These are phyloP conservation scores for Allium sativum DNA, from an alignment of 106 monocot species.

Conservation along the genomic window DNA sequence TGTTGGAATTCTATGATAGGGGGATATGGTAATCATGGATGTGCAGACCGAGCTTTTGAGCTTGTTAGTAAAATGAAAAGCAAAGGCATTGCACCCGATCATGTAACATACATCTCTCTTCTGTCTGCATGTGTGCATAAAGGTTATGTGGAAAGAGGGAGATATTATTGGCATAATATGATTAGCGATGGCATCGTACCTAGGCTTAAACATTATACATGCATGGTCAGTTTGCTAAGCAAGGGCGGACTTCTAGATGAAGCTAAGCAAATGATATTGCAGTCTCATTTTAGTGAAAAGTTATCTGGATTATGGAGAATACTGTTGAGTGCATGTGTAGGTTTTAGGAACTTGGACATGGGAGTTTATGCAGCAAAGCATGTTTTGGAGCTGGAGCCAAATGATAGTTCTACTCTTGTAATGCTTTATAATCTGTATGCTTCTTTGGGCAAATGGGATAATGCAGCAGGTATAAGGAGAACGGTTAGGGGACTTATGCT, in stretches of 20 bases:
- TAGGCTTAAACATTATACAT: conserved; percentile 69
- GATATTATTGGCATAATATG: conserved; percentile 78
- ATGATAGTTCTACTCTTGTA: conserved; percentile 49
- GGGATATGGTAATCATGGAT: conserved; percentile 65
- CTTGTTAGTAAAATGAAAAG: conserved; percentile 49
- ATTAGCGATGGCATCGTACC: conserved; percentile 42
- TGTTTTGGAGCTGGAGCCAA: conserved; percentile 37
- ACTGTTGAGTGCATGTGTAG: conserved; percentile 59
- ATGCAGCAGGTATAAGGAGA: conserved; percentile 50
- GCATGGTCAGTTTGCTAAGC: conserved; percentile 67
- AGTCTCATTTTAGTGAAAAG: conserved; percentile 37
- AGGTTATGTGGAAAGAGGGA: conserved; percentile 64
- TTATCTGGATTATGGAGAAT: conserved; percentile 70
- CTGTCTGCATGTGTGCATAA: conserved; percentile 72
- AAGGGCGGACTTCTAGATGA: conserved; percentile 53
- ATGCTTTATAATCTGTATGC: conserved; percentile 91
- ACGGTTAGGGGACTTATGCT: conserved; percentile 52
- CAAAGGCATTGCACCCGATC: conserved; percentile 44
- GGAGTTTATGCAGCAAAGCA: conserved; percentile 49
- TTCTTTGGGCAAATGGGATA: conserved; percentile 55
- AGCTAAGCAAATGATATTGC: conserved; percentile 53
- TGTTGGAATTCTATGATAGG: conserved; percentile 91
- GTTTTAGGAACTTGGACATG: conserved; percentile 31
- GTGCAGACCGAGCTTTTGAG: conserved; percentile 47
- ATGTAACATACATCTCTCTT: conserved; percentile 68